Evolutionary conservation across 1,139 yeast species (phyloP).

Genomic region (Yamadazyma epiphylla): DNA sequence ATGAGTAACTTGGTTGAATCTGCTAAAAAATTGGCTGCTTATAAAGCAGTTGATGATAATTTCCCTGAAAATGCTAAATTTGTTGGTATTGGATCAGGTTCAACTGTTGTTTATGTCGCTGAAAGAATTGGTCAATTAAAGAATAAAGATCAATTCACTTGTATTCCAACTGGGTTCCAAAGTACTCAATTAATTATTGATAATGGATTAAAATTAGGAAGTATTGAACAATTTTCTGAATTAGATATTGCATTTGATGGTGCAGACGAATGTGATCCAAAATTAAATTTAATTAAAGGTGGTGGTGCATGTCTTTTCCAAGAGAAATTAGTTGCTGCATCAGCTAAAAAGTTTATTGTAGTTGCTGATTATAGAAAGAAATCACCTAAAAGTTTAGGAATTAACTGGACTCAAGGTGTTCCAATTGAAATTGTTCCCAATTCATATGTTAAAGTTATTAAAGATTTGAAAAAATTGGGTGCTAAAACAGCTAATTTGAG

Average conservation of each 20-base stretch:
- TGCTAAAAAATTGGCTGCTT: slow-evolving; percentile 86
- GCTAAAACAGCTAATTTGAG: slow-evolving; percentile 66
- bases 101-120: slow-evolving; percentile 94
- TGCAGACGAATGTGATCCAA: slow-evolving; percentile 88
- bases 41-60: slow-evolving; percentile 87
- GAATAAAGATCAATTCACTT: slow-evolving; percentile 57
- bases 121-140: slow-evolving; percentile 79
- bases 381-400: slow-evolving; percentile 63
- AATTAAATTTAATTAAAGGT: slow-evolving; percentile 87
- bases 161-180: slow-evolving; percentile 97
- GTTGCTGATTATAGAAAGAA: slow-evolving; percentile 93
- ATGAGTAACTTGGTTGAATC: slow-evolving; percentile 42
- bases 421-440: slow-evolving; percentile 95
- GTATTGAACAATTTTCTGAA: slow-evolving; percentile 75
- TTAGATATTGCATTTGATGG: slow-evolving; percentile 97
- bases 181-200: slow-evolving; percentile 79
- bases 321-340: slow-evolving; percentile 88
- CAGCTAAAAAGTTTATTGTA: slow-evolving; percentile 71
- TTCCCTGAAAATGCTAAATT: slow-evolving; percentile 67
- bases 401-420: slow-evolving; percentile 83
- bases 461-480: slow-evolving; percentile 61
- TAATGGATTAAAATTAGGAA: slow-evolving; percentile 75
- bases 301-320: slow-evolving; percentile 98
- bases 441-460: slow-evolving; percentile 73
- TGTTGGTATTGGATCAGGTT: slow-evolving; percentile 94